Conservation (phyloP, 306 rosid genomes). For the Citrullus colocynthis region DNA sequence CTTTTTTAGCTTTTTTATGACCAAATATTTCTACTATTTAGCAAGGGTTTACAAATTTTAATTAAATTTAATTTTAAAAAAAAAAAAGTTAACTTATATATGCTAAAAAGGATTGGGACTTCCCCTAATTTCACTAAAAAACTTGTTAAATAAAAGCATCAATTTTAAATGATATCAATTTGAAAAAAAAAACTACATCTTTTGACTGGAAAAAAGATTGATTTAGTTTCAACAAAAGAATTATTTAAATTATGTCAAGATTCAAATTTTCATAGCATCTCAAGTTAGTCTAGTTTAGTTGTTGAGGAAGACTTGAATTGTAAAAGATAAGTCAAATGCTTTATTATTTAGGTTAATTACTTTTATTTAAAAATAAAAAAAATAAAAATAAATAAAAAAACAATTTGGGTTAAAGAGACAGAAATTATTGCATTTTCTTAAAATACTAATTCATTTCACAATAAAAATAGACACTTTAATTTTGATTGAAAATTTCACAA, state of each 20-base stretch:
- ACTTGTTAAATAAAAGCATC: background rate
- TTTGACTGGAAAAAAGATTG: background rate
- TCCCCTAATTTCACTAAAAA: background rate
- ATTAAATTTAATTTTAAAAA: too few relatives aligned
- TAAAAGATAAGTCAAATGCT: background rate
- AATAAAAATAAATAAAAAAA: background rate
- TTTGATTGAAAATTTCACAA: too few relatives aligned
- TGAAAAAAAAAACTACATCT: background rate
- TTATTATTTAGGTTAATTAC: background rate
- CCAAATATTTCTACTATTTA: background rate
- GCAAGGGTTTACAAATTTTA: background rate
- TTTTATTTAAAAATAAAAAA: background rate
- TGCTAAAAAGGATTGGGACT: background rate
- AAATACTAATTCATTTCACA: too few relatives aligned
- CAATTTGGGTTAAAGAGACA: background rate
- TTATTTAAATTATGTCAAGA: background rate
- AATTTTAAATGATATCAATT: background rate
- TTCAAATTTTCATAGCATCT: background rate
- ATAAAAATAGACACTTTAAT: too few relatives aligned
- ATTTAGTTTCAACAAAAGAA: background rate
- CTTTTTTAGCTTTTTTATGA: background rate
- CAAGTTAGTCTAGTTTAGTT: background rate
- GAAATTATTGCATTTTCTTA: too few relatives aligned
- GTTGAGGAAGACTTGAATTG: background rate
- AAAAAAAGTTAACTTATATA: background rate